Base-by-base conservation (phyloP, 345 rosid species). In the Linum usitatissimum region DNA sequence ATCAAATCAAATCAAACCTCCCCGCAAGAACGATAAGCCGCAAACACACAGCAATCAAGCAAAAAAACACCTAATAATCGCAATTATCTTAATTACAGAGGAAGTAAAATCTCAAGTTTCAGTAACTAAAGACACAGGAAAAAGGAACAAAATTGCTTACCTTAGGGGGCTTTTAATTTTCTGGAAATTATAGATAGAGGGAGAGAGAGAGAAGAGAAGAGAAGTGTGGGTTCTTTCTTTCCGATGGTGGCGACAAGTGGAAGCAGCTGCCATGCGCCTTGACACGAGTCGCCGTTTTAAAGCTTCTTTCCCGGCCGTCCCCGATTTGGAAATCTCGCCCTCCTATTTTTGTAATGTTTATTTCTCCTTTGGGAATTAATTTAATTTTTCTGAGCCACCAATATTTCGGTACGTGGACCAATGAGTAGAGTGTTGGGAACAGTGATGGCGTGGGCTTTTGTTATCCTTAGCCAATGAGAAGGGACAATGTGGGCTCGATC, bases 231-330 rank as follows among this genome's bases (percentile, higher is more conserved):
- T 69, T 72, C 54, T 72, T 23, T 56, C 10, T 57, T 1, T 75
- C 59, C 61, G 66, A 65, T 53, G 75, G 88, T 77, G 80, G 66
- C 85, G 97, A 91, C 97, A 91, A 77, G 96, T 91, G 96, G 51
- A 15, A 10, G 17, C 38, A 45, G 86, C 84, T 79, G 58, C 59
- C 51, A 65, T 71, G 28, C 53, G 66, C 75, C 81, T 68, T 42
- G 86, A 82, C 88, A 85, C 88, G 91, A 68, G 79, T 83, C 79
- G 71, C 63, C 60, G 45, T 77, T 83, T 83, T 88, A 84, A 80
- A 78, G 85, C 74, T 38, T 61, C 70, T 18, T 9, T 38, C 10
- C 14, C 30, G 10, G 38, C 14, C 59, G 30, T 55, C 57, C 57
- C 30, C 30, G 59, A 45, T 45, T 45, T 45, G 17, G 51, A 10